These are phyloP conservation scores for Rhodotorula toruloides DNA, from an alignment of 768 basidiomycete genomes.

Conservation along the genomic window DNA sequence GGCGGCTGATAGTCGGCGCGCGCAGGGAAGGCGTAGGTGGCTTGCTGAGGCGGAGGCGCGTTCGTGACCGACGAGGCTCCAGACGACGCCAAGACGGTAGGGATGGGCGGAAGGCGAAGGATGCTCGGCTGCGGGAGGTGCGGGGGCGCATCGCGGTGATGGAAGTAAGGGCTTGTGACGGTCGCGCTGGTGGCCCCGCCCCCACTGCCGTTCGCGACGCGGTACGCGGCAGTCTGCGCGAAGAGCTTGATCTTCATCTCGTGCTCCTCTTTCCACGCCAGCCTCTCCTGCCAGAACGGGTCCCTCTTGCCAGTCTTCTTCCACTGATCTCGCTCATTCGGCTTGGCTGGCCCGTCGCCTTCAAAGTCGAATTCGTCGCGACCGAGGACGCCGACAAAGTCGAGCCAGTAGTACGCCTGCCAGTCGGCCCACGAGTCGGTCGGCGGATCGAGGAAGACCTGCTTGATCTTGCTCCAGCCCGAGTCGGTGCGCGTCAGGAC, in stretches of 20 bases:
- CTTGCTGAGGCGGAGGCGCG: too few species aligned
- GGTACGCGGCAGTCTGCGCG: too few species aligned
- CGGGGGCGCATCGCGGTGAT: too few species aligned
- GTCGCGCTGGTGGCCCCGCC: too few species aligned
- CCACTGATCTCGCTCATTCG: background rate
- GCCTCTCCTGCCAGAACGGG: background rate
- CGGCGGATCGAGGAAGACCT: constrained; percentile 13
- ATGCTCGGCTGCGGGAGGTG: too few species aligned
- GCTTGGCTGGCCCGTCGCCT: constrained; percentile 9
- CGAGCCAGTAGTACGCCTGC: constrained; percentile 26
- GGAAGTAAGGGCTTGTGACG: too few species aligned
- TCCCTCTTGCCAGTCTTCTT: constrained; percentile 17
- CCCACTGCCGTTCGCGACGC: too few species aligned
- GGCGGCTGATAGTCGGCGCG: too few species aligned
- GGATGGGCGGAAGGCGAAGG: too few species aligned
- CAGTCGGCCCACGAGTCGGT: background rate
- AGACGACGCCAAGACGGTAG: background rate
- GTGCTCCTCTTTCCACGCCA: background rate
- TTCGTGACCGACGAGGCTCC: background rate
- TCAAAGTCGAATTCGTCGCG: constrained; percentile 21
- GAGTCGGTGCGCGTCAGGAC: constrained; percentile 5
- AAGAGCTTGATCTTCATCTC: background rate
- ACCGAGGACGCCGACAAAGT: constrained; percentile 24
- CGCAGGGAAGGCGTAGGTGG: too few species aligned
- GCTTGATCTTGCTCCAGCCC: constrained; percentile 5